These are phyloP conservation scores for Naganishia vishniacii DNA, from an alignment of 768 basidiomycete genomes.

Conservation along the genomic window DNA sequence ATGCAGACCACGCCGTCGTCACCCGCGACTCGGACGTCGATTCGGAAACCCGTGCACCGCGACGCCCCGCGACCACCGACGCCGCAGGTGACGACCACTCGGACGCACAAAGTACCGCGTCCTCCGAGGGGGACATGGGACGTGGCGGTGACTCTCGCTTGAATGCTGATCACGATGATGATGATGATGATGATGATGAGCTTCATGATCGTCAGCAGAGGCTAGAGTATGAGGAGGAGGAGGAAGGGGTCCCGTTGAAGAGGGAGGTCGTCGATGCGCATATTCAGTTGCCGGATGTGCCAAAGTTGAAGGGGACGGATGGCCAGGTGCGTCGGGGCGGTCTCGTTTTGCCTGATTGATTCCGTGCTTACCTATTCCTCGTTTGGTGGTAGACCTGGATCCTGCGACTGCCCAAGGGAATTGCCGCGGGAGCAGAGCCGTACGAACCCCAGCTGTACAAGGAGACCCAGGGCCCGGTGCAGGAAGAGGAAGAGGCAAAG, in stretches of 20 bases:
- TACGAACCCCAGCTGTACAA: slow-evolving; percentile 60
- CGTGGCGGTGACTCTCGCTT: slow-evolving; percentile 8
- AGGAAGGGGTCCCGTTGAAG: slow-evolving; percentile 33
- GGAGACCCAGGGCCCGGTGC: slow-evolving; percentile 74
- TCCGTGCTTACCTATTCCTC: not conserved
- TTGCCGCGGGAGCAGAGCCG: slow-evolving; percentile 80
- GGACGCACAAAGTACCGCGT: too few relatives aligned
- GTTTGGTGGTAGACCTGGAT: slow-evolving; percentile 72
- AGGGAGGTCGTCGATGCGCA: slow-evolving; percentile 49
- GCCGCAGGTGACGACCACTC: not conserved
- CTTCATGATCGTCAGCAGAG: too few relatives aligned
- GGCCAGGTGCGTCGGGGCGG: slow-evolving; percentile 76
- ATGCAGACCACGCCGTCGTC: not conserved
- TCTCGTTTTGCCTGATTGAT: slow-evolving; percentile 18
- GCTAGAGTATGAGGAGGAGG: slow-evolving; percentile 50
- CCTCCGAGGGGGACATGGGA: slow-evolving; percentile 13
- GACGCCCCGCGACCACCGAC: not conserved
- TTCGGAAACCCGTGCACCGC: not conserved
- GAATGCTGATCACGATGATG: too few relatives aligned
- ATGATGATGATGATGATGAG: too few relatives aligned
- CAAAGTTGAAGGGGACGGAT: slow-evolving; percentile 71
- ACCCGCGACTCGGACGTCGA: not conserved
- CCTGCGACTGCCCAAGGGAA: slow-evolving; percentile 86
- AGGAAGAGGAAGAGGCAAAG: slow-evolving; percentile 68
- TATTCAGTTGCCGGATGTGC: slow-evolving; percentile 79